phyloP scores from a whole-genome alignment of 257 asterid species.

The Verbascum thapsus region DNA sequence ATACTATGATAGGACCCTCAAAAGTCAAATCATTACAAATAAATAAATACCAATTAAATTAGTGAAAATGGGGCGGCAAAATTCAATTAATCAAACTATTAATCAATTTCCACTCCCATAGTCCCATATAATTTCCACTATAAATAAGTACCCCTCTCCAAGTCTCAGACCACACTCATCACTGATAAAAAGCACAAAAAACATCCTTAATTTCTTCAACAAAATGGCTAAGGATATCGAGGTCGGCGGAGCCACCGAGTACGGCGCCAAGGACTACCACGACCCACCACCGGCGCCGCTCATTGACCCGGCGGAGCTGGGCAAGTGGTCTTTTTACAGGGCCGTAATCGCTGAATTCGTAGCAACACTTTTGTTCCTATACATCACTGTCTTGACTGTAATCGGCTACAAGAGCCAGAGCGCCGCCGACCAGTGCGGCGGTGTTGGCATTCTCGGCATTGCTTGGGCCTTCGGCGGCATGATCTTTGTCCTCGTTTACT shows the following conservation, averaged over 20 bases:
- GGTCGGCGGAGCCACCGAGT: slow-evolving; percentile 47
- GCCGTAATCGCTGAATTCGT: slow-evolving; percentile 73
- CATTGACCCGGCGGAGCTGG: slow-evolving; percentile 56
- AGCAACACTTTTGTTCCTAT: slow-evolving; percentile 69
- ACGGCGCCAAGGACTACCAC: slow-evolving; percentile 53
- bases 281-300: slow-evolving; percentile 69
- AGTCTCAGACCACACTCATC: slow-evolving; percentile 23
- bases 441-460: slow-evolving; percentile 53
- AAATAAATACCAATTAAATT: neutral
- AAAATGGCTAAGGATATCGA: slow-evolving; percentile 63
- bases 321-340: slow-evolving; percentile 68
- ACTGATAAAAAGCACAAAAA: slow-evolving; percentile 10
- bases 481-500: slow-evolving; percentile 62
- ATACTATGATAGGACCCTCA: slow-evolving; percentile 27
- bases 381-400: slow-evolving; percentile 50
- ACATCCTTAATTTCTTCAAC: too few relatives aligned
- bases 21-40: slow-evolving; percentile 11
- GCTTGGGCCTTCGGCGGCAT: too few relatives aligned
- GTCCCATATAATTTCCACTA: too few relatives aligned
- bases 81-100: slow-evolving; percentile 13
- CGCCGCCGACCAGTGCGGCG: slow-evolving; percentile 43
- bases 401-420: slow-evolving; percentile 47
- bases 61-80: slow-evolving; percentile 44
- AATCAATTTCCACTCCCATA: too few relatives aligned
- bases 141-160: slow-evolving; percentile 53